Conservation (phyloP, 345 rosid species). For the Garcia nutans region DNA sequence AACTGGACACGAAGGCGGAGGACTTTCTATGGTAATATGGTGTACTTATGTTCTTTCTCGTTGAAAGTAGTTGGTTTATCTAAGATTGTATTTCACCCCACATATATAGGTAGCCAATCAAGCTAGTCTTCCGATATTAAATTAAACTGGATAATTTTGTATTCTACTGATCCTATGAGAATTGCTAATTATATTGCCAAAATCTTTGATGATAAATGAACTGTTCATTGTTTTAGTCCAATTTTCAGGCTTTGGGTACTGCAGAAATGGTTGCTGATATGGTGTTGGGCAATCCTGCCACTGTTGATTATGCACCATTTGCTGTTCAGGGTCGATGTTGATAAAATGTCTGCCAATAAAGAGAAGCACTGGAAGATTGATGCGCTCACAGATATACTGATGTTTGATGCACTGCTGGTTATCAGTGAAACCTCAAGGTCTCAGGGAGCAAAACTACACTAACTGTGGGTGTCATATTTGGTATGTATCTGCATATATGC, state of each 20-base stretch:
- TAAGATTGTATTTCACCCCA: background rate
- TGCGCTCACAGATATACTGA: background rate
- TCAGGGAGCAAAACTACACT: background rate
- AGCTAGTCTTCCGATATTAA: background rate
- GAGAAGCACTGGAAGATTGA: constrained; percentile 10
- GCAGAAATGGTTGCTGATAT: constrained; percentile 84
- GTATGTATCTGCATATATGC: background rate
- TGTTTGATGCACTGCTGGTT: constrained; percentile 11
- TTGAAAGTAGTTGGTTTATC: background rate
- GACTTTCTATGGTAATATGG: constrained; percentile 73
- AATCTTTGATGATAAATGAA: background rate
- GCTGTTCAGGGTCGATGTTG: constrained; percentile 45
- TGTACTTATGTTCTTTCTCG: background rate
- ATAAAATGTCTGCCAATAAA: background rate
- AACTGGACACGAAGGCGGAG: constrained; percentile 95
- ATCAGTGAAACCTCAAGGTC: constrained; percentile 9
- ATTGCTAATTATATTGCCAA: background rate
- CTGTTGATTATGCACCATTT: constrained; percentile 52
- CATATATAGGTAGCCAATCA: background rate
- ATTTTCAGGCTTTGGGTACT: constrained; percentile 75
- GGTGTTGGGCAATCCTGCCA: constrained; percentile 56
- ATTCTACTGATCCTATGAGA: background rate
- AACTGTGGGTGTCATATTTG: background rate
- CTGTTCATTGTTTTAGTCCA: constrained; percentile 21
- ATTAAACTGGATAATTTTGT: background rate